Evolutionary conservation across 1,284 basidiomycete genomes (phyloP).

Genomic region (Vanrija humicola): DNA sequence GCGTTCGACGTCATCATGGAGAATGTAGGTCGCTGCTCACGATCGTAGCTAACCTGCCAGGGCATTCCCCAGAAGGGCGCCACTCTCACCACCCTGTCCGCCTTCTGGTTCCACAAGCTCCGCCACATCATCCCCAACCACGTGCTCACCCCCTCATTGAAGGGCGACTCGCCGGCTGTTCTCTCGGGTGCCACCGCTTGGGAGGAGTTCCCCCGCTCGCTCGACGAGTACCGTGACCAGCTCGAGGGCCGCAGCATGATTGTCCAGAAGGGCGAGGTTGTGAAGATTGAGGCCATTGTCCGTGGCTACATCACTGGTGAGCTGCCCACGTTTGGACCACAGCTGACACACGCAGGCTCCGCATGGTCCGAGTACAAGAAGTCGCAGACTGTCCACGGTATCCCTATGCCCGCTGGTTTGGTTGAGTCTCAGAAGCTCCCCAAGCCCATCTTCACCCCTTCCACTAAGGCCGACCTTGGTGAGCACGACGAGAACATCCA

Average conservation of each 20-base stretch:
- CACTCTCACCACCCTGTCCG: constrained; percentile 81
- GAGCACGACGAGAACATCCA: constrained; percentile 97
- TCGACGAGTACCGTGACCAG: constrained; percentile 58
- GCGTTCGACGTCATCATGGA: constrained; percentile 94
- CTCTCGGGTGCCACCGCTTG: constrained; percentile 53
- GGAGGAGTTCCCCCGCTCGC: constrained; percentile 67
- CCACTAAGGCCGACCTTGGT: constrained; percentile 94
- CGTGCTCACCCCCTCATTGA: constrained; percentile 61
- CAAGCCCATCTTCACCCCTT: constrained; percentile 88
- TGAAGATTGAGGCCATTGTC: constrained; percentile 96
- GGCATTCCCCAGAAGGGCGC: constrained; percentile 92
- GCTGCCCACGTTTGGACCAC: constrained; percentile 56
- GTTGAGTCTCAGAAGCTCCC: constrained; percentile 81
- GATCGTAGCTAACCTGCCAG: constrained; percentile 51
- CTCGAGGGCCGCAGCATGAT: constrained; percentile 86
- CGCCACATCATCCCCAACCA: constrained; percentile 77
- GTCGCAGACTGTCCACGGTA: constrained; percentile 82
- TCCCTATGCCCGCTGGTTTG: constrained; percentile 68
- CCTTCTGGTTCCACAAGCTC: constrained; percentile 92
- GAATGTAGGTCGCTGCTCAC: constrained; percentile 66
- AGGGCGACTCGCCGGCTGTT: constrained; percentile 11
- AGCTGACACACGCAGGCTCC: constrained; percentile 56
- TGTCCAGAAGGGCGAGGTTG: constrained; percentile 80
- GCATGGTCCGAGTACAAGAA: constrained; percentile 94
- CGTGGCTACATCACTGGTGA: constrained; percentile 78